A percentile compares a stretch with the other conserved stretches of the same genome.
These are phyloP conservation scores for Claviceps citrina DNA, from an alignment of 2,329 filamentous ascomycete genomes.

Conservation along the genomic window DNA sequence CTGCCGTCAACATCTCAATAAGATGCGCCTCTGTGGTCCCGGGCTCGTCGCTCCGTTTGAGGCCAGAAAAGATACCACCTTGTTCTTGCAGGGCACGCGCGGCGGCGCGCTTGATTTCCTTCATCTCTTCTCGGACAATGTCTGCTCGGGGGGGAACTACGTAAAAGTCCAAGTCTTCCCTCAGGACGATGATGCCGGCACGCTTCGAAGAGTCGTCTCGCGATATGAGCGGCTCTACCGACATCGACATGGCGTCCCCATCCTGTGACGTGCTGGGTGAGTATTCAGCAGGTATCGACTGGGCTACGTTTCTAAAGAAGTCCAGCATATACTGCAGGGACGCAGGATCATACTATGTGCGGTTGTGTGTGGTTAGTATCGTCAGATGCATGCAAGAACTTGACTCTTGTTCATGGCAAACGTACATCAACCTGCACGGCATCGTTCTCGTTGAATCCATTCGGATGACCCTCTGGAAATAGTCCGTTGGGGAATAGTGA, in stretches of 20 bases:
- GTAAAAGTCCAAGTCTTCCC: conserved; percentile 96
- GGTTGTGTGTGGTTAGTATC: not conserved
- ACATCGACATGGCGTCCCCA: conserved; percentile 42
- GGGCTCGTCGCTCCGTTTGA: conserved; percentile 87
- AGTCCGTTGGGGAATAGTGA: conserved; percentile 98
- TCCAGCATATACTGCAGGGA: conserved; percentile 98
- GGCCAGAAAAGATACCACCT: conserved; percentile 86
- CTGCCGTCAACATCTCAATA: conserved; percentile 97
- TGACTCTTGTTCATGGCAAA: conserved; percentile 12
- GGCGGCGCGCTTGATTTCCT: conserved; percentile 85
- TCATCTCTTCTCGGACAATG: conserved; percentile 81
- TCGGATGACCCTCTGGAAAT: conserved; percentile 91
- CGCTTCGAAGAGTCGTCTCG: conserved; percentile 72
- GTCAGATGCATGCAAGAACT: too few relatives aligned
- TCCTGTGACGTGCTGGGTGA: conserved; percentile 53
- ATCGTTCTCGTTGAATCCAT: conserved; percentile 79
- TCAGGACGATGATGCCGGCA: conserved; percentile 89
- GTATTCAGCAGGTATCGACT: conserved; percentile 72
- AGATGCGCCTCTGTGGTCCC: conserved; percentile 95
- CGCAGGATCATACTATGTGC: conserved; percentile 73
- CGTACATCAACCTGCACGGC: conserved; percentile 95
- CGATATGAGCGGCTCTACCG: conserved; percentile 55
- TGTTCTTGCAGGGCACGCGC: conserved; percentile 75
- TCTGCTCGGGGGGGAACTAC: conserved; percentile 76
- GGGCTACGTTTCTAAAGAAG: conserved; percentile 90